Conservation (phyloP, 805 yeast species). For the Barnettozyma sucrosica region DNA sequence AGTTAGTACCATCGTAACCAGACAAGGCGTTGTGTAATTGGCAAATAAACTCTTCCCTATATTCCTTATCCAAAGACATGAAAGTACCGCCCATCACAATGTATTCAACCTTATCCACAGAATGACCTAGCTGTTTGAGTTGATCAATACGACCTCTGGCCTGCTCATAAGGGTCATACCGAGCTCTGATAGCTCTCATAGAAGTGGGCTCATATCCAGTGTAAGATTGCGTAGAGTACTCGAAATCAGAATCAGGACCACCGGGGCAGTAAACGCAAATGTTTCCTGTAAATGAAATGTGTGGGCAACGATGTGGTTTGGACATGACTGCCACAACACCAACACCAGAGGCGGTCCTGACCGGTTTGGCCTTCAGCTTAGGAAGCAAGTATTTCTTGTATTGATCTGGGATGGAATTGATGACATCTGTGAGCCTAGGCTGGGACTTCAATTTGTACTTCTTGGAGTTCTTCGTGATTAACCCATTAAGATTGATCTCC, state of each 20-base stretch:
- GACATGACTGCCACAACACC: slow-evolving; percentile 99
- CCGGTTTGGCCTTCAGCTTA: slow-evolving; percentile 96
- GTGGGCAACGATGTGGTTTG: slow-evolving; percentile 98
- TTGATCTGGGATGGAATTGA: slow-evolving; percentile 92
- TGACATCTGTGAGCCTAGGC: slow-evolving; percentile 92
- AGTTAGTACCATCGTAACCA: slow-evolving; percentile 79
- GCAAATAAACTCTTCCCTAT: slow-evolving; percentile 83
- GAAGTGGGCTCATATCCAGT: slow-evolving; percentile 99
- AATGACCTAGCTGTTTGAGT: slow-evolving; percentile 89
- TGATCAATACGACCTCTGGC: slow-evolving; percentile 97
- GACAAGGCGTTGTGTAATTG: slow-evolving; percentile 92
- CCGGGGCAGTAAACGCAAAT: slow-evolving; percentile 99
- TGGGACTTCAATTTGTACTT: slow-evolving; percentile 87
- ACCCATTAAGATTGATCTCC: slow-evolving; percentile 85
- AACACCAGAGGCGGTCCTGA: slow-evolving; percentile 96
- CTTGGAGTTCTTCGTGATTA: slow-evolving; percentile 79
- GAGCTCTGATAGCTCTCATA: slow-evolving; percentile 97
- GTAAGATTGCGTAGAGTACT: slow-evolving; percentile 95
- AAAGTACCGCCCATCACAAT: slow-evolving; percentile 99
- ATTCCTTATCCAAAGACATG: slow-evolving; percentile 87
- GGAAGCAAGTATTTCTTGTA: slow-evolving; percentile 88
- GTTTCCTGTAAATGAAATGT: slow-evolving; percentile 97
- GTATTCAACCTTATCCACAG: slow-evolving; percentile 95
- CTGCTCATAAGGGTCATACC: slow-evolving; percentile 97
- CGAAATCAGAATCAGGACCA: slow-evolving; percentile 98